These are phyloP conservation scores for Alnus glutinosa DNA, from an alignment of 306 rosid species.

Conservation along the genomic window DNA sequence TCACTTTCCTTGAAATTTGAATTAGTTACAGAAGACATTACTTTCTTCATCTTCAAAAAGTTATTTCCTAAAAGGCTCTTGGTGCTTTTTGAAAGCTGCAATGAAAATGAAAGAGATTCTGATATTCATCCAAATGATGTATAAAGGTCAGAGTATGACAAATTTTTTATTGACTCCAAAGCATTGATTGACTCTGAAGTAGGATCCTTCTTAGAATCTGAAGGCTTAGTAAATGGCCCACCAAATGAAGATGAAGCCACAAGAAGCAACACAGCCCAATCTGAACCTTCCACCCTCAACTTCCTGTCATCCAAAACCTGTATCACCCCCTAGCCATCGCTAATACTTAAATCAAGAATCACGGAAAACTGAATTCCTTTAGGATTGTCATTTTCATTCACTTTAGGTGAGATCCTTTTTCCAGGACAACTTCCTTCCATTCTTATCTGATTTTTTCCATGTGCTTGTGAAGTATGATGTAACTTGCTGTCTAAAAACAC, in stretches of 20 bases:
- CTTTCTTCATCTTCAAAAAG: constrained; percentile 27
- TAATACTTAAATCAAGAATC: constrained; percentile 74
- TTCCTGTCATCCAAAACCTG: constrained; percentile 66
- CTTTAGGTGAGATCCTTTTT: constrained; percentile 47
- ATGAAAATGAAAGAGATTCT: constrained; percentile 74
- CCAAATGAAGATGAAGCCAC: constrained; percentile 79
- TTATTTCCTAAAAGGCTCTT: constrained; percentile 29
- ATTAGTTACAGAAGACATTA: constrained; percentile 23
- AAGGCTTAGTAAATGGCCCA: constrained; percentile 74
- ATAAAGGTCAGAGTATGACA: constrained; percentile 65
- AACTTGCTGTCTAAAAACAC: constrained; percentile 79
- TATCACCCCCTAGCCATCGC: constrained; percentile 56
- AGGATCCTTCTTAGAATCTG: constrained; percentile 79
- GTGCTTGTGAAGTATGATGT: constrained; percentile 44
- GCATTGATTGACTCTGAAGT: constrained; percentile 56
- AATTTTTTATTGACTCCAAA: constrained; percentile 44
- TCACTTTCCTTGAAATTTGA: constrained; percentile 35
- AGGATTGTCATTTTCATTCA: constrained; percentile 42
- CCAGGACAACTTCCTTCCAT: constrained; percentile 80
- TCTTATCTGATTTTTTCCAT: constrained; percentile 61
- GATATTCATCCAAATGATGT: constrained; percentile 77
- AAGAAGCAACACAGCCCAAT: constrained; percentile 71
- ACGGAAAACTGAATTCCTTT: constrained; percentile 80
- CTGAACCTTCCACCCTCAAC: constrained; percentile 70
- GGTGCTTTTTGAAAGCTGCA: constrained; percentile 76